Evolutionary conservation across 2,329 filamentous ascomycete species (phyloP), one percentile per base, ranked within the genome.

Genomic region (Fusarium sororula): DNA sequence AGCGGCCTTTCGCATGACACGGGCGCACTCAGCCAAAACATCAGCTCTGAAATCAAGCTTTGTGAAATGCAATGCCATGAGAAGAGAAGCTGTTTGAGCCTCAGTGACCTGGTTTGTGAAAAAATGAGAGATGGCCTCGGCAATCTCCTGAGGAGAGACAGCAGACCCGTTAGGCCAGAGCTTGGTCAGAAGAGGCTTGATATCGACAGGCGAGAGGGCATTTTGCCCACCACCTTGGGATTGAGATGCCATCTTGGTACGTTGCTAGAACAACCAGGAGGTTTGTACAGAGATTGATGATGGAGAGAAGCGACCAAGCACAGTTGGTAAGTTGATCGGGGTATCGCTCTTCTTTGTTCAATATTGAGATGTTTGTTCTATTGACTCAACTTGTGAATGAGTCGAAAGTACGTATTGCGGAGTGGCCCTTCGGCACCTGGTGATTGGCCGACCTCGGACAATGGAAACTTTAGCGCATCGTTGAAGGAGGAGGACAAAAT

Each of bases 21-120:
- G 86, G 9, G 96, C 95, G 77, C 94, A 96, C 84, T 92, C 92
- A 63, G 94, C 93, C 75, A 99, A 90, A 45, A 99, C 94, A 79
- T 96, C 93, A 32, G 95, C 90, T 73, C 92, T 90, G 74, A 93
- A 90, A 82, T 98, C 96, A 82, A 94, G 90, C 66, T 92, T 91
- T 4, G 95, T 98, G 76, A 97, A 98, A 84, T 98, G 96, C 51
- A 99, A 87, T 62, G 95, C 93, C 79, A 96, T 98, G 59, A 98
- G 87, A 63, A 99, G 87, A 44, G 95, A 93, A 61, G 94, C 93
- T 2, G 93, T 93, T 82, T 98, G 96, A 14, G 95, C 93, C 44
- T 94, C 92, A n/a, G 94, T 96, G 24, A 98, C 87, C 75, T 91
- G 90, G 84, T 98, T 92, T 66, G 95, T 95, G 83, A 98, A 98